Evolutionary conservation across 371 early-diverging fungal species (phyloP).

Genomic region (Lichtheimia hyalospora): DNA sequence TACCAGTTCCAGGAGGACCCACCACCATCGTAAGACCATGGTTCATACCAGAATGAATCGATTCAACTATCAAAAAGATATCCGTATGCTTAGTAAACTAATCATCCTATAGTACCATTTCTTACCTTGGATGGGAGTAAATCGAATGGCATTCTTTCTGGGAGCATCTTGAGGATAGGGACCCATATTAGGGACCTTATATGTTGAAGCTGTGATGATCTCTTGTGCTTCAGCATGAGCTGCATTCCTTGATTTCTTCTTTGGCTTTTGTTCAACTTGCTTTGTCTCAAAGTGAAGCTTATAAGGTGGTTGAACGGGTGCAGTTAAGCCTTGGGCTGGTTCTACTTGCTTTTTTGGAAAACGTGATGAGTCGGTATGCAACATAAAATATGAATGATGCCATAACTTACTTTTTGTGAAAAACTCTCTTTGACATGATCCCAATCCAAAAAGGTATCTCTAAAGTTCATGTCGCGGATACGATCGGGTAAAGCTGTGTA

Average conservation of each 20-base stretch:
- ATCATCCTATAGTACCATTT: background rate
- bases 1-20: slow-evolving; percentile 97
- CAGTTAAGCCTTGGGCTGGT: slow-evolving; percentile 24
- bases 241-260: slow-evolving; percentile 43
- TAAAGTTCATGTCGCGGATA: slow-evolving; percentile 64
- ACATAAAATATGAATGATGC: background rate
- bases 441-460: slow-evolving; percentile 86
- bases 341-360: background rate
- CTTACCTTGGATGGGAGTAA: slow-evolving; percentile 82
- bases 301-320: slow-evolving; percentile 58
- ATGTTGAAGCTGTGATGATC: slow-evolving; percentile 56
- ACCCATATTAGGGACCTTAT: slow-evolving; percentile 64
- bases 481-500: slow-evolving; percentile 60
- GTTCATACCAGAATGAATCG: slow-evolving; percentile 82
- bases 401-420: slow-evolving; percentile 44
- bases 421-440: slow-evolving; percentile 77
- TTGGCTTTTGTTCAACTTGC: slow-evolving; percentile 28
- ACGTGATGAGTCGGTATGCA: background rate
- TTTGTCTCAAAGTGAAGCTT: slow-evolving; percentile 51
- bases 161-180: slow-evolving; percentile 74
- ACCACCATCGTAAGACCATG: slow-evolving; percentile 90
- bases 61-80: slow-evolving; percentile 60
- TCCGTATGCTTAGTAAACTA: background rate
- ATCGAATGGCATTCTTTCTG: slow-evolving; percentile 71
- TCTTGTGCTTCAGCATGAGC: slow-evolving; percentile 30